A percentile compares a stretch with the other conserved stretches of the same genome.
These are phyloP conservation scores for Dothideomycetes sp. DNA, from an alignment of 2,329 filamentous ascomycete genomes.

Conservation along the genomic window DNA sequence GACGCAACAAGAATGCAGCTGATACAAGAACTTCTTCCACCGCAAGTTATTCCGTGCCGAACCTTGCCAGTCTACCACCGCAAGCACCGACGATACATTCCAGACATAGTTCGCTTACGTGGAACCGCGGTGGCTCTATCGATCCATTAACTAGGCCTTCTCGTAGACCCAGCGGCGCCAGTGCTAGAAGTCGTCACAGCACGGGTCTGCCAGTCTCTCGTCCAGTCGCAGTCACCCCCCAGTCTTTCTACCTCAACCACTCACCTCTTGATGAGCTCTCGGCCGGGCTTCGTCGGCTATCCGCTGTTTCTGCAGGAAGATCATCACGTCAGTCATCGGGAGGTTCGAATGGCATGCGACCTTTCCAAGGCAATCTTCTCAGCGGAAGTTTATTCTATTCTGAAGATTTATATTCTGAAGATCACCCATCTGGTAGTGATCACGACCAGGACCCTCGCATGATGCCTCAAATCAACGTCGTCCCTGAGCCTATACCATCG, in stretches of 20 bases:
- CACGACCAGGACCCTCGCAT: too few species aligned
- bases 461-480: background rate
- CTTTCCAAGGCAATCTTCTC: conserved; percentile 1
- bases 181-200: conserved; percentile 11
- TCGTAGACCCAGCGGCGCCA: conserved; percentile 10
- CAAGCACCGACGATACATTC: conserved; percentile 5
- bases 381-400: conserved; percentile 3
- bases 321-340: background rate
- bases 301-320: conserved; percentile 4
- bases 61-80: conserved; percentile 9
- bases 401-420: background rate
- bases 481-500: background rate
- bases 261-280: conserved; percentile 22
- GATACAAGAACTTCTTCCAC: too few species aligned
- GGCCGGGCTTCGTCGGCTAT: conserved; percentile 18
- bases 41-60: conserved; percentile 12
- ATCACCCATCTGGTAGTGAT: background rate
- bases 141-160: background rate
- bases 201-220: background rate
- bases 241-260: conserved; percentile 11
- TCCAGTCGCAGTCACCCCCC: conserved; percentile 10
- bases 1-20: too few species aligned
- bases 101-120: conserved; percentile 13
- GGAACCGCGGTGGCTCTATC: conserved; percentile 5
- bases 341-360: background rate